These are phyloP conservation scores for Trichoderma citrinoviride DNA, from an alignment of 2,329 filamentous ascomycete species.

Conservation along the genomic window DNA sequence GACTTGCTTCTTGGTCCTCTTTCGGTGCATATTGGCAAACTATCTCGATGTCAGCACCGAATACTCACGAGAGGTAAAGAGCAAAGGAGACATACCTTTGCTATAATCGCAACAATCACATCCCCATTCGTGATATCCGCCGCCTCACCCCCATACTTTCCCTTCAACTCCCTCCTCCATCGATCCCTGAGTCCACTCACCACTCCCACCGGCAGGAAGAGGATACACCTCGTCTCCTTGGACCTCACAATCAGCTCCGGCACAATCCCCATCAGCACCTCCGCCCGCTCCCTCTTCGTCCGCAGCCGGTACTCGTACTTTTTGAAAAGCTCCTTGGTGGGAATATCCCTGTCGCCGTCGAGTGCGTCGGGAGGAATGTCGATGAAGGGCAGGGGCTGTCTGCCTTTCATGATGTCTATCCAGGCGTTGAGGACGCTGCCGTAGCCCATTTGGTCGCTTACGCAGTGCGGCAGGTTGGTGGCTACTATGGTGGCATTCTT, in stretches of 20 bases:
- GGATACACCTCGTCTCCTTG: constrained; percentile 16
- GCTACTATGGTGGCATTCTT: constrained; percentile 24
- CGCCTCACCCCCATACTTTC: constrained; percentile 11
- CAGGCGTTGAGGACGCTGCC: constrained; percentile 26
- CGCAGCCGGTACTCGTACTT: constrained; percentile 18
- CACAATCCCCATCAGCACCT: constrained; percentile 12
- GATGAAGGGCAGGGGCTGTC: constrained; percentile 23
- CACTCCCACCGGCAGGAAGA: constrained; percentile 4
- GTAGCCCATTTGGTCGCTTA: constrained; percentile 26
- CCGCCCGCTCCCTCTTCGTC: constrained; percentile 2
- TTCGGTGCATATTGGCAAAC: constrained; percentile 22
- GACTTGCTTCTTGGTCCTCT: constrained; percentile 20
- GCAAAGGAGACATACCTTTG: constrained; percentile 11
- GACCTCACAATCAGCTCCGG: constrained; percentile 19
- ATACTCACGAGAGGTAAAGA: not conserved
- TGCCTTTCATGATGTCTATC: constrained; percentile 24
- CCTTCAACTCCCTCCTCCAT: constrained; percentile 11
- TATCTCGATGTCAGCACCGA: not conserved
- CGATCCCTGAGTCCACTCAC: constrained; percentile 17
- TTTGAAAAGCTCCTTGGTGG: constrained; percentile 15
- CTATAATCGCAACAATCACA: constrained; percentile 16
- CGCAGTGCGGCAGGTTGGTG: constrained; percentile 26
- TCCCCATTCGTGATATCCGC: constrained; percentile 18
- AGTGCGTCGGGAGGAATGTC: constrained; percentile 14
- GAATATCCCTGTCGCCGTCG: constrained; percentile 18